Evolutionary conservation across 2,329 filamentous ascomycete species (phyloP).

Genomic region (Pseudogymnoascus destructans): DNA sequence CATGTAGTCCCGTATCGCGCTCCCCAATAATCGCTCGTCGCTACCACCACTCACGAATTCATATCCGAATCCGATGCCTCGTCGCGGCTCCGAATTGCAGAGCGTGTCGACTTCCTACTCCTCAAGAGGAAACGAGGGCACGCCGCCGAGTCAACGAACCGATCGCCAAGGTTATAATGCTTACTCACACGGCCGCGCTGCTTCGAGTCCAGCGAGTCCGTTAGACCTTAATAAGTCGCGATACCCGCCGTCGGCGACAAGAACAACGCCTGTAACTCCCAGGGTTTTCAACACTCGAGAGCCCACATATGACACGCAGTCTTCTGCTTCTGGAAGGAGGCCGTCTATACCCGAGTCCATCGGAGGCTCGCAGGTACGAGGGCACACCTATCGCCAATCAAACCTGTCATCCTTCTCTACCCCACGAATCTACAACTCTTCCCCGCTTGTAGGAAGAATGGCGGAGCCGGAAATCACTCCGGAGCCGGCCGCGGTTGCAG

Average conservation of each 20-base stretch:
- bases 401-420: conserved; percentile 23
- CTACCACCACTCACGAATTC: conserved; percentile 8
- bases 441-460: conserved; percentile 40
- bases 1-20: conserved; percentile 11
- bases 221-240: conserved; percentile 6
- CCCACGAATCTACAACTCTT: conserved; percentile 36
- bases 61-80: conserved; percentile 8
- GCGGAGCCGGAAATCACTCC: conserved; percentile 30
- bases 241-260: not conserved
- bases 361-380: conserved; percentile 11
- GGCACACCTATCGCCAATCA: conserved; percentile 24
- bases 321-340: not conserved
- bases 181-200: not conserved
- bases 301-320: not conserved
- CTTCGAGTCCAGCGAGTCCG: not conserved
- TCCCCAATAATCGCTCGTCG: conserved; percentile 9
- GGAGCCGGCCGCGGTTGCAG: conserved; percentile 34
- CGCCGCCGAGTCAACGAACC: not conserved
- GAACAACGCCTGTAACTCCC: not conserved
- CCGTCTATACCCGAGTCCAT: not conserved
- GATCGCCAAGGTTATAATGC: not conserved
- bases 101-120: not conserved
- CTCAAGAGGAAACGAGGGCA: not conserved
- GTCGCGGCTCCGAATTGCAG: conserved; percentile 9
- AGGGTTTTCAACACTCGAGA: not conserved